Evolutionary conservation across 1,284 basidiomycete species (phyloP).

Genomic region (Ceratobasidium sp.): DNA sequence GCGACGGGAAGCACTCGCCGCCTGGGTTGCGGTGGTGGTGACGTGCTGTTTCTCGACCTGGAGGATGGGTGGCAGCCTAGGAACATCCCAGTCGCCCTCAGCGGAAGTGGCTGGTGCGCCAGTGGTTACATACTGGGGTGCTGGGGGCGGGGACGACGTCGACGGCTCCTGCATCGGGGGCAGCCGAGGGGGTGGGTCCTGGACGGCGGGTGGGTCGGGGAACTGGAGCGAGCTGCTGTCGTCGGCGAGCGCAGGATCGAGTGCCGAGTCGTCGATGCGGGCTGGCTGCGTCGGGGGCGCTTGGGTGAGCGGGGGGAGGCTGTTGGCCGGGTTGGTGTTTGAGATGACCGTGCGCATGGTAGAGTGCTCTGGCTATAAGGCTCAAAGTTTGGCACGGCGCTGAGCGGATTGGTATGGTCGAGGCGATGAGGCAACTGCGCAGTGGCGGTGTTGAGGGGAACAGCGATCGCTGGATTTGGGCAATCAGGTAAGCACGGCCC

Average conservation of each 20-base stretch:
- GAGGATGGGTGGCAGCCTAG: slow-evolving; percentile 78
- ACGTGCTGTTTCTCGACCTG: slow-evolving; percentile 92
- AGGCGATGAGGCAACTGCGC: slow-evolving; percentile 53
- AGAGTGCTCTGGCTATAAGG: not conserved
- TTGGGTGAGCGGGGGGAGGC: not conserved
- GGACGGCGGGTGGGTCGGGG: slow-evolving; percentile 5
- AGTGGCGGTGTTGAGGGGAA: not conserved
- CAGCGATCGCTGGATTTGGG: slow-evolving; percentile 36
- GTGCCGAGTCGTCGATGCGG: slow-evolving; percentile 17
- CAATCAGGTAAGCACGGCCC: slow-evolving; percentile 9
- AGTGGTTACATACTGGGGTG: slow-evolving; percentile 24
- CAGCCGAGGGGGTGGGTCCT: slow-evolving; percentile 40
- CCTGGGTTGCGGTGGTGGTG: slow-evolving; percentile 92
- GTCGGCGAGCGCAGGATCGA: slow-evolving; percentile 35
- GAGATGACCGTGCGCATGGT: slow-evolving; percentile 27
- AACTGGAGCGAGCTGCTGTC: not conserved
- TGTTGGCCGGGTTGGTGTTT: slow-evolving; percentile 4
- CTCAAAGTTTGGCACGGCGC: not conserved
- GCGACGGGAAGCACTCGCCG: slow-evolving; percentile 86
- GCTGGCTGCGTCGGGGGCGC: not conserved
- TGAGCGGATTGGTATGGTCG: slow-evolving; percentile 40
- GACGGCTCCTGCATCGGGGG: slow-evolving; percentile 34
- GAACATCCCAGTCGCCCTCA: slow-evolving; percentile 52
- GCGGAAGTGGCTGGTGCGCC: slow-evolving; percentile 45
- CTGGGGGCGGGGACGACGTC: slow-evolving; percentile 62